Conservation (phyloP, 1,284 basidiomycete species). For the Waitea zeae region DNA sequence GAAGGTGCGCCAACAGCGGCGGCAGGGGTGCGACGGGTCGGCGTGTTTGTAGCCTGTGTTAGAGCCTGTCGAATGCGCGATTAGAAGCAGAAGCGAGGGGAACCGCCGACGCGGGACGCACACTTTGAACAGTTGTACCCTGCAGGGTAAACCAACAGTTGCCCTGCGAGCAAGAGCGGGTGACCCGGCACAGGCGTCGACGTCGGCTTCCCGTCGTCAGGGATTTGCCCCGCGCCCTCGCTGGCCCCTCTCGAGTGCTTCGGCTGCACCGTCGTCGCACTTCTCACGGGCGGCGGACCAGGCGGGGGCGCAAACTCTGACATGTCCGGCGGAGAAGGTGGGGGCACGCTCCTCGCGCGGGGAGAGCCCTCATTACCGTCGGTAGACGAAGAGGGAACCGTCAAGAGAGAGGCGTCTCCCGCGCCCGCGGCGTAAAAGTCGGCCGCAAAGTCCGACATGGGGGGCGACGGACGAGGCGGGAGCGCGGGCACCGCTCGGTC, state of each 20-base stretch:
- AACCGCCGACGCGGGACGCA: conserved; percentile 15
- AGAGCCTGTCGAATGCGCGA: conserved; percentile 28
- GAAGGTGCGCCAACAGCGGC: conserved; percentile 54
- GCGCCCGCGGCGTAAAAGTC: conserved; percentile 35
- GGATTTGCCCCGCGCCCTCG: conserved; percentile 4
- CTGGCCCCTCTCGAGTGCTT: conserved; percentile 3
- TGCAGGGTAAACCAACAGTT: conserved; percentile 48
- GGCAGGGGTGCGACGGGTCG: conserved; percentile 49
- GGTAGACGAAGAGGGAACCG: not conserved
- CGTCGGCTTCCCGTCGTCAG: conserved; percentile 42
- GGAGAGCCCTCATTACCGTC: not conserved
- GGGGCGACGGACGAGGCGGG: conserved; percentile 6
- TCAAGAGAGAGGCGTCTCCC: conserved; percentile 3
- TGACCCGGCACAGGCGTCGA: conserved; percentile 41
- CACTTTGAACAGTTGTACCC: conserved; percentile 46
- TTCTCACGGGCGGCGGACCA: conserved; percentile 9
- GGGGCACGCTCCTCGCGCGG: too few species aligned
- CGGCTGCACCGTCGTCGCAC: too few species aligned
- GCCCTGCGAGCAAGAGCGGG: conserved; percentile 39
- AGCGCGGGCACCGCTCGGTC: not conserved
- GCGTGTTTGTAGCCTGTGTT: conserved; percentile 56
- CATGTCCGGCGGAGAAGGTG: conserved; percentile 2
- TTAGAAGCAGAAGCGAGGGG: conserved; percentile 1
- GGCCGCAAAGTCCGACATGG: conserved; percentile 31
- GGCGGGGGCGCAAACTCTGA: conserved; percentile 12